Evolutionary conservation across 441 rosid species (phyloP), one percentile per base, ranked within the genome.

Genomic region (Eutrema salsugineum): DNA sequence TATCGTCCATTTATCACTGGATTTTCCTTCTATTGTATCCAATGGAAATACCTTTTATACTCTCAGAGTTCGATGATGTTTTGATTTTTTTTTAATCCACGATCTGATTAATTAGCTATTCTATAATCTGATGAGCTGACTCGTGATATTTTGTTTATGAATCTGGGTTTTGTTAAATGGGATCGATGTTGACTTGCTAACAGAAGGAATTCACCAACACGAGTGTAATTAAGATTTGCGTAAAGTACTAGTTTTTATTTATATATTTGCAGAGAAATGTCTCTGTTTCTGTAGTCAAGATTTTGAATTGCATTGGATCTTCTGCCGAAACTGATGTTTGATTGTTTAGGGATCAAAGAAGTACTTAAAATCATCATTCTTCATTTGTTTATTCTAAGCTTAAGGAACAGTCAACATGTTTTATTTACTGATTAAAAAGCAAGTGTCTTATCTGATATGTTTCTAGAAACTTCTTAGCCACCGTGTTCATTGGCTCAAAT

Each of bases 131-230:
- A 24, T 11, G 20, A 9, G 36, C 60, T 54, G 1, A 48, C 38
- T 42, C 49, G 7, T 38, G 32, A 22, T 17, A 43, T 5, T 38
- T 32, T 3, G 32, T 5, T 2, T 22, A 10, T 15, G 15, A 22
- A 63, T 15, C 51, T 66, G 30, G 17, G 20, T 58, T 74, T 50
- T 5, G 5, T 46, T 46, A 40, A 54, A 2, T 40, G 38, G 24
- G 20, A 47, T 63, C 24, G 66, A 68, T 63, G 71, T 63, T 39
- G 65, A 75, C 74, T 75, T 33, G 51, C 35, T 35, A 67, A 53
- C 63, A 16, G 24, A 51, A 51, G 28, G 17, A 62, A 40, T 43
- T 58, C 48, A 46, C 9, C 38, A 20, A 47, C 38, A 38, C 28
- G 14, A 58, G 35, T 60, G 49, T 70, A 4, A 15, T n/a, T 22